Evolutionary conservation across 2,329 filamentous ascomycete genomes (phyloP), one percentile per base, ranked within the genome.

Genomic region (Fusarium liriodendri): DNA sequence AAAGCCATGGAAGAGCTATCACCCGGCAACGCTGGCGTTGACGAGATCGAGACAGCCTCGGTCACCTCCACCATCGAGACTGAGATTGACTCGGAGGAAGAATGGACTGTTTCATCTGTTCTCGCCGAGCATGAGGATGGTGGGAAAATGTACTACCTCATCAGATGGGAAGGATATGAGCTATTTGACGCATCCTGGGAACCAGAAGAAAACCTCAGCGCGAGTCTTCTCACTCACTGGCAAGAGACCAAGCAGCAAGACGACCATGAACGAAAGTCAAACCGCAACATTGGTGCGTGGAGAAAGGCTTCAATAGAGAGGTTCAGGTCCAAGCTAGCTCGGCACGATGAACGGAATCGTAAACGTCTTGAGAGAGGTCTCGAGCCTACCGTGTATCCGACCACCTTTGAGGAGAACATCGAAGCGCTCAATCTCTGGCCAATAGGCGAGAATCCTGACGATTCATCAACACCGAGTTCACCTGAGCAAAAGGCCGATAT

Each of bases 91-190:
- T 79, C 82, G 11, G 82, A 85, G 18, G 80, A 84, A 6, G 86
- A 87, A 69, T 91, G 87, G 78, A 78, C 82, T 7, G 85, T 91
- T 7, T 86, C 88, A 45, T 80, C 81, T 13, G 86, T 92, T 45
- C 81, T 91, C 7, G 85, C 86, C 0, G 85, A 90, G 70, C 82
- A 80, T 9, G 62, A 74, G 5, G 66, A 81, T 4, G 67, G 77
- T 4, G 80, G 78, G 4, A 57, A 69, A 25, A 64, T 64, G 3
- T 73, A 71, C 52, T 86, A 81, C 66, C 78, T 86, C 5, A 77
- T 85, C 13, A 71, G 81, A 63, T 86, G 84, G 84, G 77, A 80
- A 22, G 80, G 79, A 2, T 85, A 77, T 55, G 71, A 77, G 1
- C 75, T 85, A 0, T 68, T 74, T 33, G 78, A 81, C n/a, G 82